Evolutionary conservation across 345 rosid species (phyloP).

Genomic region (Arabidopsis arenosa): DNA sequence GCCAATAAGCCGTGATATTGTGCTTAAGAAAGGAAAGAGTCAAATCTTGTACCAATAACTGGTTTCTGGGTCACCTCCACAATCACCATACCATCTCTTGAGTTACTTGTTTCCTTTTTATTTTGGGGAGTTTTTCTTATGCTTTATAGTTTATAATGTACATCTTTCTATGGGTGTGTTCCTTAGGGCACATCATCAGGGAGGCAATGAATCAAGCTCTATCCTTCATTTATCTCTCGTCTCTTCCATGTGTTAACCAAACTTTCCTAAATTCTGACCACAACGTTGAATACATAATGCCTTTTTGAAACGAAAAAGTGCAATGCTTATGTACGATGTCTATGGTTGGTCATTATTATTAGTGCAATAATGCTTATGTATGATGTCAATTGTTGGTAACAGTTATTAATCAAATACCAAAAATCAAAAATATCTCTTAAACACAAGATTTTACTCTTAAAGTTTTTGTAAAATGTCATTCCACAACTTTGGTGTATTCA

Average conservation of each 20-base stretch:
- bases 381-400: not conserved
- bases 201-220: slow-evolving; percentile 42
- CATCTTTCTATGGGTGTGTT: slow-evolving; percentile 37
- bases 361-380: not conserved
- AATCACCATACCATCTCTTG: slow-evolving; percentile 25
- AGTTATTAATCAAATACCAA: not conserved
- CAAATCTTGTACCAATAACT: slow-evolving; percentile 33
- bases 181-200: slow-evolving; percentile 22
- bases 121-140: slow-evolving; percentile 29
- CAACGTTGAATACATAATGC: not conserved
- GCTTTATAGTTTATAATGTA: slow-evolving; percentile 41
- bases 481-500: not conserved
- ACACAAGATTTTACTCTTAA: not conserved
- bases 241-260: slow-evolving; percentile 27
- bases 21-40: slow-evolving; percentile 30
- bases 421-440: not conserved
- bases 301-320: not conserved
- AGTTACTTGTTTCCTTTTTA: slow-evolving; percentile 14
- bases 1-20: slow-evolving; percentile 26
- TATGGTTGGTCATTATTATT: not conserved
- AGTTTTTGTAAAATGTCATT: not conserved
- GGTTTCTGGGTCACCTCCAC: slow-evolving; percentile 29
- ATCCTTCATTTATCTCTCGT: slow-evolving; percentile 29
- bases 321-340: not conserved
- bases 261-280: slow-evolving; percentile 23